Evolutionary conservation across 2,329 filamentous ascomycete species (phyloP).

Genomic region (Fusarium globosum): DNA sequence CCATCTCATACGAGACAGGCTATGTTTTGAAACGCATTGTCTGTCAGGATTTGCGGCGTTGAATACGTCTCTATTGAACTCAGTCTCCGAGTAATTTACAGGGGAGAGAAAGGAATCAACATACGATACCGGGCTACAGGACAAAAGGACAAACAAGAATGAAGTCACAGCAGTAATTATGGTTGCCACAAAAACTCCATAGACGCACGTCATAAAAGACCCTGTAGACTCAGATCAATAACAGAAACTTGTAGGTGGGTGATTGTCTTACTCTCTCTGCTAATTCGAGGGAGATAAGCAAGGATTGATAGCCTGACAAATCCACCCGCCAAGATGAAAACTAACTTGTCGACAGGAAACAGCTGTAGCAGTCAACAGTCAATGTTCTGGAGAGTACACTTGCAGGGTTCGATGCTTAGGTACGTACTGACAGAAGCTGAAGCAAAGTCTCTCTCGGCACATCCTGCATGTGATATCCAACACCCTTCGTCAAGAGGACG

Average conservation of each 20-base stretch:
- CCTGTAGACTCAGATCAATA: background rate
- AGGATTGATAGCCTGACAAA: conserved; percentile 42
- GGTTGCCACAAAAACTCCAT: conserved; percentile 20
- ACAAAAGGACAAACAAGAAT: conserved; percentile 39
- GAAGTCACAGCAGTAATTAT: conserved; percentile 18
- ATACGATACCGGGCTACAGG: conserved; percentile 37
- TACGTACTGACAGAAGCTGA: conserved; percentile 36
- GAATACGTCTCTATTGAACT: conserved; percentile 34
- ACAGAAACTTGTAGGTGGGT: background rate
- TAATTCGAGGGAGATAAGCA: conserved; percentile 35
- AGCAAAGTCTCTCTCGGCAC: conserved; percentile 19
- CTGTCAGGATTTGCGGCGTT: conserved; percentile 18
- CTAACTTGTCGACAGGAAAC: conserved; percentile 32
- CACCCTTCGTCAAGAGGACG: conserved; percentile 26
- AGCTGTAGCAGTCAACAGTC: background rate
- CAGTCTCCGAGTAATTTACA: background rate
- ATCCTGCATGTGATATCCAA: conserved; percentile 27
- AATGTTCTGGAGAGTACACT: background rate
- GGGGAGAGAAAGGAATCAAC: background rate
- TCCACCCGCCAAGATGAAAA: conserved; percentile 35
- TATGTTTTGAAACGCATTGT: conserved; percentile 31
- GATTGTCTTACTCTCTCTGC: conserved; percentile 28
- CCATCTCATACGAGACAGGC: conserved; percentile 48
- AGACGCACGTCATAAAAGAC: conserved; percentile 30
- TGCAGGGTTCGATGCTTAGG: background rate